Percentiles rank a stretch among this genome's conserved stretches.
phyloP scores from a whole-genome alignment of 805 yeast species.

The Candida coleopterorum region DNA sequence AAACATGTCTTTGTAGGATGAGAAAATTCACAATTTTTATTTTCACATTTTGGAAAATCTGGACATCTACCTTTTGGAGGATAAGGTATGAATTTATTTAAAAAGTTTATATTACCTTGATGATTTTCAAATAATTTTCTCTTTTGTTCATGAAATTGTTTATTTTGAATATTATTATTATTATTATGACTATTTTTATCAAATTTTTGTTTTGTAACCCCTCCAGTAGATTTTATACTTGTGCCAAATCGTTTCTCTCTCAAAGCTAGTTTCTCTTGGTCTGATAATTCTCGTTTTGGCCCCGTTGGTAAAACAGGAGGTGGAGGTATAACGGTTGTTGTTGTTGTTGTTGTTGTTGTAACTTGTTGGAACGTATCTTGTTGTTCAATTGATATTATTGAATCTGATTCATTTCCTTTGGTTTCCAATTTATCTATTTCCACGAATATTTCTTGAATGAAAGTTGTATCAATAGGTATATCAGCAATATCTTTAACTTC shows the following conservation, averaged over 20 bases:
- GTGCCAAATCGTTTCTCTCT: constrained; percentile 8
- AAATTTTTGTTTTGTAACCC: constrained; percentile 1
- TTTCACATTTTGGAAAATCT: constrained; percentile 67
- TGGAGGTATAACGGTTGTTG: constrained; percentile 1
- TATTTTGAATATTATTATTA: not conserved
- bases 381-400: constrained; percentile 9
- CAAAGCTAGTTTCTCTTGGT: constrained; percentile 3
- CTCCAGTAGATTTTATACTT: not conserved
- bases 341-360: constrained; percentile 8
- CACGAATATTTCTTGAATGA: constrained; percentile 52
- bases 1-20: constrained; percentile 79
- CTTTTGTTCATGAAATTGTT: not conserved
- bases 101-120: constrained; percentile 9
- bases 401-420: constrained; percentile 2
- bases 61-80: constrained; percentile 62
- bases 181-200: not conserved
- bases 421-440: constrained; percentile 46
- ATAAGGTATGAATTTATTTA: constrained; percentile 34
- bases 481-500: constrained; percentile 63
- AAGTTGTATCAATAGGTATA: constrained; percentile 51
- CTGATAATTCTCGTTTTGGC: constrained; percentile 5
- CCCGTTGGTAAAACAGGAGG: constrained; percentile 5
- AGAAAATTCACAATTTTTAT: constrained; percentile 64
- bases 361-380: constrained; percentile 5
- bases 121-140: constrained; percentile 5